These are phyloP conservation scores for Paramicrosporidium saccamoebae DNA, from an alignment of 371 early-diverging fungal genomes.

Conservation along the genomic window DNA sequence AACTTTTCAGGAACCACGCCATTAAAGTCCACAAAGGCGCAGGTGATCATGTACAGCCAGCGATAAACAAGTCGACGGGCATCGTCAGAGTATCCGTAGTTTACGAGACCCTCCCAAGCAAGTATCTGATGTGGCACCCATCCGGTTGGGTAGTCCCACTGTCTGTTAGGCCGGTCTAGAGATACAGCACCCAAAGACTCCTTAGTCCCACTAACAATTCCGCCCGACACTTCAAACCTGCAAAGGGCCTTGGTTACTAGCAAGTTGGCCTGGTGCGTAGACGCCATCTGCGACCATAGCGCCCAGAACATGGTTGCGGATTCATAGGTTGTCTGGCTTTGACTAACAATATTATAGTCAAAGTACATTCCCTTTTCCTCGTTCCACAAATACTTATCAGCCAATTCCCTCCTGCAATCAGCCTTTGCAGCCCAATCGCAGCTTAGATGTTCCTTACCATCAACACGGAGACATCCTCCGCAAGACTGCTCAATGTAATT, in stretches of 20 bases:
- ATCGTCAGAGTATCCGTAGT: constrained; percentile 38
- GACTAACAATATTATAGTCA: constrained; percentile 30
- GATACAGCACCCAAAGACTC: constrained; percentile 34
- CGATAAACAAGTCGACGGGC: constrained; percentile 58
- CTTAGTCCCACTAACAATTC: constrained; percentile 60
- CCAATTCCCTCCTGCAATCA: constrained; percentile 8
- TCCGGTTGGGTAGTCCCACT: constrained; percentile 84
- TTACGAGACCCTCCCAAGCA: constrained; percentile 59
- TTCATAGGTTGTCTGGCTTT: constrained; percentile 19
- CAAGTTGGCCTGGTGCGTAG: constrained; percentile 16
- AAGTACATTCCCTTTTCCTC: constrained; percentile 31
- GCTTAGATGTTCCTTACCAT: constrained; percentile 6
- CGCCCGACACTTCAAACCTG: constrained; percentile 52
- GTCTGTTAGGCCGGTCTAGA: constrained; percentile 56
- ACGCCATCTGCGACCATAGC: constrained; percentile 34
- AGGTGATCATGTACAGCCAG: constrained; percentile 75
- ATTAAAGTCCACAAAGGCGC: constrained; percentile 78
- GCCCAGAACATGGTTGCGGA: constrained; percentile 36
- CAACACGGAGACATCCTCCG: constrained; percentile 5
- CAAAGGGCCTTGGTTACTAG: constrained; percentile 12
- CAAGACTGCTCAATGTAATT: constrained; percentile 21
- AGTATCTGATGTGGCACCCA: constrained; percentile 95
- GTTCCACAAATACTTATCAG: constrained; percentile 38
- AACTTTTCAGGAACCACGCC: constrained; percentile 91
- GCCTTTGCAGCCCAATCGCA: constrained; percentile 13